Evolutionary conservation across 345 rosid genomes (phyloP).

Genomic region (Syzygium aromaticum): DNA sequence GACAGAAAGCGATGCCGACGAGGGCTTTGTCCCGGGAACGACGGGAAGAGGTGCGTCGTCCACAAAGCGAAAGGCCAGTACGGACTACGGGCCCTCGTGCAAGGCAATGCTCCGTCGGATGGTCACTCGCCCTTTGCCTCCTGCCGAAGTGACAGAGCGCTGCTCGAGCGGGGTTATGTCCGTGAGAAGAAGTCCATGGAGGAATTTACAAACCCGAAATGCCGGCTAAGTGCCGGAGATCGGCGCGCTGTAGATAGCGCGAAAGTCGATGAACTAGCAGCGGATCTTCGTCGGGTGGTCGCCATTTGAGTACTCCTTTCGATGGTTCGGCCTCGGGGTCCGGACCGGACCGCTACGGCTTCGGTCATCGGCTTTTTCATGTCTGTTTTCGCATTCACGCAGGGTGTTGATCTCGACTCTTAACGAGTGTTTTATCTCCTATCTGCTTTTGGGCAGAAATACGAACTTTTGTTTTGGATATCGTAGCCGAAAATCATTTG

Average conservation of each 20-base stretch:
- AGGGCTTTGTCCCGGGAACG: neutral
- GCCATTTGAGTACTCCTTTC: neutral
- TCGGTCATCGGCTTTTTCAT: neutral
- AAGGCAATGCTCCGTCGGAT: too few relatives aligned
- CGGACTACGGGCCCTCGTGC: neutral
- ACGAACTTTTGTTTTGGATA: too few relatives aligned
- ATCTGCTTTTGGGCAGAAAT: too few relatives aligned
- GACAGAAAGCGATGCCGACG: neutral
- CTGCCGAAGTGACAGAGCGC: neutral
- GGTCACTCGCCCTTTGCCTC: neutral
- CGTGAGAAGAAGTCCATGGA: neutral
- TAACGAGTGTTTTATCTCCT: neutral
- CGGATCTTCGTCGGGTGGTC: neutral
- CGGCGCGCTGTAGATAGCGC: neutral
- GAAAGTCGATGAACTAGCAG: neutral
- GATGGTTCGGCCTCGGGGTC: neutral
- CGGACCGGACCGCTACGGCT: neutral
- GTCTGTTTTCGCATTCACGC: too few relatives aligned
- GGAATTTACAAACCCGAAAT: neutral
- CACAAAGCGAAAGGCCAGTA: neutral
- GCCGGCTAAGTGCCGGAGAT: neutral
- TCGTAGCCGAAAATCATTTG: too few relatives aligned
- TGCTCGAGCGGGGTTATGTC: neutral
- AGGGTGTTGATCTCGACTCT: neutral
- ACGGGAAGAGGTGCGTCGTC: neutral